These are phyloP conservation scores for Nectriaceae sp. DNA, from an alignment of 2,329 filamentous ascomycete genomes.

Conservation along the genomic window DNA sequence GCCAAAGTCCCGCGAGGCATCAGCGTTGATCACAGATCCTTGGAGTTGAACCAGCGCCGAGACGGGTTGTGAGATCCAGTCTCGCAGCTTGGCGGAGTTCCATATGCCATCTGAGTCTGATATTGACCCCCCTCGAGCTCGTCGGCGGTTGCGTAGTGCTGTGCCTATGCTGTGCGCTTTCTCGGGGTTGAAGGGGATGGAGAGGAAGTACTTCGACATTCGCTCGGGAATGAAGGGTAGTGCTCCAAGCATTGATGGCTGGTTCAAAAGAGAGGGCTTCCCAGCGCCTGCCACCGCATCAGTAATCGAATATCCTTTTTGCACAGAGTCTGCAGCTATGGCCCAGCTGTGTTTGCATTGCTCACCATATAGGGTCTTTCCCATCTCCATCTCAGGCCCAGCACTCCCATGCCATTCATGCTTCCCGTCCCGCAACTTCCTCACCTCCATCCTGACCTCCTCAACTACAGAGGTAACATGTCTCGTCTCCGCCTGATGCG, in stretches of 20 bases:
- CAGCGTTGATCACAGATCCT: conserved; percentile 3
- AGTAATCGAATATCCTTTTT: conserved; percentile 2
- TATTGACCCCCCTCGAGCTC: conserved; percentile 4
- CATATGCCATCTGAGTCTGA: conserved; percentile 4
- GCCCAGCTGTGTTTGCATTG: too few relatives aligned
- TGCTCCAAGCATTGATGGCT: neutral
- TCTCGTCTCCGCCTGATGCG: conserved; percentile 14
- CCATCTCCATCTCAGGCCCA: too few relatives aligned
- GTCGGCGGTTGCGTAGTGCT: conserved; percentile 5
- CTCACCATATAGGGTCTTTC: too few relatives aligned
- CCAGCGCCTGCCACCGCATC: too few relatives aligned
- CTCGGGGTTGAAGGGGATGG: conserved; percentile 4
- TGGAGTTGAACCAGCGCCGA: conserved; percentile 8
- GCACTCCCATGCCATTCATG: too few relatives aligned
- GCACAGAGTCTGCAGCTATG: conserved; percentile 3
- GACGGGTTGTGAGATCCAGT: conserved; percentile 10
- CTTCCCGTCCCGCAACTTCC: too few relatives aligned
- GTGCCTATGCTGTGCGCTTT: conserved; percentile 4
- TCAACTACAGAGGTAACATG: conserved; percentile 1
- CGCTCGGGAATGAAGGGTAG: conserved; percentile 1
- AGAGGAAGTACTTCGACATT: conserved; percentile 7
- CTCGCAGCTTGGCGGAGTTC: conserved; percentile 7
- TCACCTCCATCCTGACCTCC: too few relatives aligned
- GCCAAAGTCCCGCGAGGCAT: conserved; percentile 8
- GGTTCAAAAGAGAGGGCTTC: too few relatives aligned